phyloP scores from a whole-genome alignment of 164 flowering plant genomes.

The Berberis thunbergii region DNA sequence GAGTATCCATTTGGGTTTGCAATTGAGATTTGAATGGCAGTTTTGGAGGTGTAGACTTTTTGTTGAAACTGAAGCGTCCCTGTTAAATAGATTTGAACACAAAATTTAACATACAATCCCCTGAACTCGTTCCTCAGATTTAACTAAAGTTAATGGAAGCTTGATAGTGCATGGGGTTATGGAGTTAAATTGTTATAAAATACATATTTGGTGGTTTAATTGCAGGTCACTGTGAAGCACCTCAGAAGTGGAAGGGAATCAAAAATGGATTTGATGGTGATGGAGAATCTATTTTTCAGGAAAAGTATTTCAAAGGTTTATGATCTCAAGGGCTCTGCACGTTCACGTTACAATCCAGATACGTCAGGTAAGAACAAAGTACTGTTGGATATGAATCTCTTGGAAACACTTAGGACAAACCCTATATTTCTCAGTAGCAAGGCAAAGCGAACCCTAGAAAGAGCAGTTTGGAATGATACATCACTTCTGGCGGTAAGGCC shows the following conservation, averaged over 20 bases:
- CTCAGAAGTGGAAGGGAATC: conserved; percentile 58
- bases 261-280: conserved; percentile 82
- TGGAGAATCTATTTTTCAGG: conserved; percentile 74
- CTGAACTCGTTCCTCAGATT: no score
- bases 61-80: no score
- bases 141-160: no score
- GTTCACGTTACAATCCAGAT: conserved; percentile 70
- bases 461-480: conserved; percentile 88
- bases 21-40: no score
- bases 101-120: no score
- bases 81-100: no score
- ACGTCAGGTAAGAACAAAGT: conserved; percentile 57
- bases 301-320: conserved; percentile 58
- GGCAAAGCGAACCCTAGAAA: conserved; percentile 63
- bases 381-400: conserved; percentile 56
- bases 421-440: conserved; percentile 77
- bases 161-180: no score
- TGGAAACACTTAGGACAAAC: conserved; percentile 59
- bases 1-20: no score
- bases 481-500: conserved; percentile 59
- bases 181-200: no score
- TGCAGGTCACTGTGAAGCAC: conserved; percentile 57
- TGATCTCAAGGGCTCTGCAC: conserved; percentile 75
- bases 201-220: not conserved
- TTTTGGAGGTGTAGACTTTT: no score